Base-by-base conservation (phyloP, 148 eudicot genomes). In the Cornus suecica region DNA sequence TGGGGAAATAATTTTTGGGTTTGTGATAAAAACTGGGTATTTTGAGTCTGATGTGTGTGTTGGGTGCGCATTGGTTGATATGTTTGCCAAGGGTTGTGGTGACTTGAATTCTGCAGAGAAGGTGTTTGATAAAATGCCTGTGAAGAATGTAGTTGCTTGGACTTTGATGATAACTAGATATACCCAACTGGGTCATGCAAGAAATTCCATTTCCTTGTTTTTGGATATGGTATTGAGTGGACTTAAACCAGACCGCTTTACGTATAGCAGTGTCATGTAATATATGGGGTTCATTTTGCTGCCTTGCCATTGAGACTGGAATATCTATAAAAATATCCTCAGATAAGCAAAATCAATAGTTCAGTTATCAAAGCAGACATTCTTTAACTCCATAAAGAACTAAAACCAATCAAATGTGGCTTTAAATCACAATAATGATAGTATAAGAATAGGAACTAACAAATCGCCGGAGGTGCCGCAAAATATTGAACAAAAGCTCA, bases 81-180 rank as follows among this genome's bases (percentile, higher is more conserved):
- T 91, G 84, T 91, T 83, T 79, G 81, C 69, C 0, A 86, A 82
- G 74, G 91, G 88, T 29, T 78, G 74, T 63, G 69, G 82, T 31
- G 89, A 89, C 71, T 56, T 91, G 82, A 81, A 58, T 71, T 76
- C 74, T 13, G 96, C 91, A 4, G 32, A 65, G 83, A 82, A 84
- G 58, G 88, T 91, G 87, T 87, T 91, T 61, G 96, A 87, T 76
- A 75, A 66, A 81, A 87, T 89, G 91, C 88, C 90, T 77, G 83
- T 79, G n/a, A 86, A 68, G 73, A 87, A 85, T 78, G 74, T 81
- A 23, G 91, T 86, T 8, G 68, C 73, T 14, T 91, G 96, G 96
- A 84, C 88, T 75, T 67, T 83, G 83, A 80, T 91, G 93, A 85
- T 89, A 11, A 82, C 97, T 69, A 79, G 96, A 67, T 80, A 73